Conservation (phyloP, 257 asterid genomes). For the Apocynum venetum region DNA sequence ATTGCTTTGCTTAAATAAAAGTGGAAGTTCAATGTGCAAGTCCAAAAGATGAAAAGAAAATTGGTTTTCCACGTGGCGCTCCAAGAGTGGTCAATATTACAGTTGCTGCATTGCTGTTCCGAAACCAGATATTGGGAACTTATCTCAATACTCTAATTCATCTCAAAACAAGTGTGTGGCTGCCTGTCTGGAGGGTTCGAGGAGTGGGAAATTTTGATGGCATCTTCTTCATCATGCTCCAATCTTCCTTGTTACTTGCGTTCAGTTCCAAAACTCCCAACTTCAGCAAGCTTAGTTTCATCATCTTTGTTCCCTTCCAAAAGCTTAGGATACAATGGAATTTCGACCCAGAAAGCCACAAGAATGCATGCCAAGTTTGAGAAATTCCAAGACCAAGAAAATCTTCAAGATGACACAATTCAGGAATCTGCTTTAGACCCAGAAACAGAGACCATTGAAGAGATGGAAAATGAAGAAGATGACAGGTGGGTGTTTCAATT, state of each 20-base stretch:
- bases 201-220: slow-evolving; percentile 32
- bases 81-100: neutral
- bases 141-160: neutral
- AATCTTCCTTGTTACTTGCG: slow-evolving; percentile 28
- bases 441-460: slow-evolving; percentile 20
- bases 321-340: slow-evolving; percentile 20
- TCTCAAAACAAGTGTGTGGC: neutral
- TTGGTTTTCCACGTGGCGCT: slow-evolving; percentile 10
- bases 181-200: neutral
- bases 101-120: neutral
- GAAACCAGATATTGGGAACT: neutral
- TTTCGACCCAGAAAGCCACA: slow-evolving; percentile 27
- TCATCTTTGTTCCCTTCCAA: slow-evolving; percentile 20
- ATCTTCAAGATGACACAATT: slow-evolving; percentile 19
- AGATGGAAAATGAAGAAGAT: slow-evolving; percentile 52
- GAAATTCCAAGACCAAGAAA: slow-evolving; percentile 56
- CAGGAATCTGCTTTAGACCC: slow-evolving; percentile 16
- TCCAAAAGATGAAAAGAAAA: neutral
- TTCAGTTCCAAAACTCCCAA: slow-evolving; percentile 32
- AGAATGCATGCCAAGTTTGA: slow-evolving; percentile 66
- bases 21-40: too few relatives aligned
- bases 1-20: too few relatives aligned
- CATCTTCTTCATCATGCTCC: slow-evolving; percentile 43
- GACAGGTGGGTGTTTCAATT: slow-evolving; percentile 48
- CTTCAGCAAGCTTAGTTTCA: slow-evolving; percentile 30